These are phyloP conservation scores for Saccharomycopsis capsularis DNA, from an alignment of 805 yeast genomes.

Conservation along the genomic window DNA sequence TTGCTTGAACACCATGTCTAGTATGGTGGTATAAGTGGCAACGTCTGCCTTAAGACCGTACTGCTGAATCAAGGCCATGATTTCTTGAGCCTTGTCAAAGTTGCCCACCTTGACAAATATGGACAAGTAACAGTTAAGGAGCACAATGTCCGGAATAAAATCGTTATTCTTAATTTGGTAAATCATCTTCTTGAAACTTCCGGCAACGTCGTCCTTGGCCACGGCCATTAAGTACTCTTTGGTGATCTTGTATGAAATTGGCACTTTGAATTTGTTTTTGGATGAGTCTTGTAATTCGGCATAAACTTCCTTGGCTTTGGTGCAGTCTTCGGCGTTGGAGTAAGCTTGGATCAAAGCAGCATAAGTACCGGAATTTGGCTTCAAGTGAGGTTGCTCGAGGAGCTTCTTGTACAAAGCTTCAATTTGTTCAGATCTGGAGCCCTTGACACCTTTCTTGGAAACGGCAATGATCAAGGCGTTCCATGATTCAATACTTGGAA, in stretches of 20 bases:
- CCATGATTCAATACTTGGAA: constrained; percentile 49
- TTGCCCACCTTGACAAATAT: constrained; percentile 35
- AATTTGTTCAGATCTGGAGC: constrained; percentile 31
- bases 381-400: constrained; percentile 18
- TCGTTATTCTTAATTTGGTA: constrained; percentile 24
- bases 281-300: background rate
- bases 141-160: constrained; percentile 38
- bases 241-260: constrained; percentile 21
- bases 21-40: constrained; percentile 54
- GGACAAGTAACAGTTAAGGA: constrained; percentile 47
- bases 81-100: constrained; percentile 39
- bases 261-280: constrained; percentile 30
- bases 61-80: constrained; percentile 40
- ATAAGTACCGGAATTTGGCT: constrained; percentile 43
- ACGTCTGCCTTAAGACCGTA: constrained; percentile 45
- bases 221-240: constrained; percentile 25
- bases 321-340: constrained; percentile 37
- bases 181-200: constrained; percentile 17
- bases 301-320: constrained; percentile 37
- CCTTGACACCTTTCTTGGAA: constrained; percentile 26
- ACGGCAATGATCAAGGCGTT: constrained; percentile 48
- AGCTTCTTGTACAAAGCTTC: constrained; percentile 33
- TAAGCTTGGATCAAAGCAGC: constrained; percentile 43
- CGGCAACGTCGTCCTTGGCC: constrained; percentile 14
- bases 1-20: constrained; percentile 46